Evolutionary conservation across 1,284 basidiomycete species (phyloP).

Genomic region (Cryptococcus sp.): DNA sequence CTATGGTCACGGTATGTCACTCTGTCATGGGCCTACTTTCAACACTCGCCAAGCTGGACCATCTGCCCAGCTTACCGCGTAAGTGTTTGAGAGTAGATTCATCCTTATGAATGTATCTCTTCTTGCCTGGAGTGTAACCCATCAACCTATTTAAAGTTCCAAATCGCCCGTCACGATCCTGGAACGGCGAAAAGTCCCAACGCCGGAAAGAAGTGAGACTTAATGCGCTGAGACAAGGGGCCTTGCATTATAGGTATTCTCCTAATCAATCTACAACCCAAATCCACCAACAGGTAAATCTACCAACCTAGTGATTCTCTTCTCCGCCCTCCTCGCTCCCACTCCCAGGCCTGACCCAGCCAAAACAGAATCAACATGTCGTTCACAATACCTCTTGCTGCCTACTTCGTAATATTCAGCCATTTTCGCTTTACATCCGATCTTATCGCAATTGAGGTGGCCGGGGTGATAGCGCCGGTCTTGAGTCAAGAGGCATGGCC

Average conservation of each 20-base stretch:
- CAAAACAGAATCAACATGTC: slow-evolving; percentile 54
- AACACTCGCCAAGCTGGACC: too few relatives aligned
- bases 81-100: too few relatives aligned
- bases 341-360: slow-evolving; percentile 1
- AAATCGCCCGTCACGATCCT: too few relatives aligned
- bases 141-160: background rate
- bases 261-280: background rate
- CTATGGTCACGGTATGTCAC: too few relatives aligned
- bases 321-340: slow-evolving; percentile 47
- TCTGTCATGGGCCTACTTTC: too few relatives aligned
- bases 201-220: too few relatives aligned
- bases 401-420: slow-evolving; percentile 80
- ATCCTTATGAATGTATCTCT: too few relatives aligned
- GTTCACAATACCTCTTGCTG: slow-evolving; percentile 73
- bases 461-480: slow-evolving; percentile 78
- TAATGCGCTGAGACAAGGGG: too few relatives aligned
- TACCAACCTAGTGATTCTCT: slow-evolving; percentile 45
- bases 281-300: slow-evolving; percentile 28
- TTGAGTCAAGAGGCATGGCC: slow-evolving; percentile 69
- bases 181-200: too few relatives aligned
- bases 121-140: too few relatives aligned
- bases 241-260: too few relatives aligned
- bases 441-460: slow-evolving; percentile 60
- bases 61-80: too few relatives aligned
- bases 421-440: slow-evolving; percentile 49